Percentiles rank a stretch among this genome's conserved stretches.
phyloP scores from a whole-genome alignment of 352 stramenopile species.

The Peronosclerospora sorghi region DNA sequence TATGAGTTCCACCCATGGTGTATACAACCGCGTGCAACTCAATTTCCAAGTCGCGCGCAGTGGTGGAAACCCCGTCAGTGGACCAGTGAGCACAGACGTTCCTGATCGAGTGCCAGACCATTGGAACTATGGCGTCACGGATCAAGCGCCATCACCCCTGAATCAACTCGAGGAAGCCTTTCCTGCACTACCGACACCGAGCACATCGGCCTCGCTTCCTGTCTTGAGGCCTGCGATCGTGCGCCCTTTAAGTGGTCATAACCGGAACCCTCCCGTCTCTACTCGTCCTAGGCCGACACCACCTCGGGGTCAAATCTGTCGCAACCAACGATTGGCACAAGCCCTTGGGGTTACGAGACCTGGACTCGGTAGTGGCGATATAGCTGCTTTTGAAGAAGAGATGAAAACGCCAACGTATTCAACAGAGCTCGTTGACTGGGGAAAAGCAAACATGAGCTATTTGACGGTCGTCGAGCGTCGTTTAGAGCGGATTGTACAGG shows the following conservation, averaged over 20 bases:
- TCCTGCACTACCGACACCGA: slow-evolving; percentile 40
- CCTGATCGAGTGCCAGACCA: slow-evolving; percentile 38
- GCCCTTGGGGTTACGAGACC: slow-evolving; percentile 43
- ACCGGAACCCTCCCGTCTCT: slow-evolving; percentile 8
- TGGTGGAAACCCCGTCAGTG: slow-evolving; percentile 45
- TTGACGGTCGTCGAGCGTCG: slow-evolving; percentile 61
- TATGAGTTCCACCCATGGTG: slow-evolving; percentile 67
- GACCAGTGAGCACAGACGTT: slow-evolving; percentile 9
- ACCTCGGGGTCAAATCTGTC: slow-evolving; percentile 38
- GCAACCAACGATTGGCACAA: slow-evolving; percentile 58
- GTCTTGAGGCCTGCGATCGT: slow-evolving; percentile 34
- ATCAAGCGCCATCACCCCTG: slow-evolving; percentile 11
- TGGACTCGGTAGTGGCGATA: slow-evolving; percentile 20
- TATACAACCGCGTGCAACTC: slow-evolving; percentile 57
- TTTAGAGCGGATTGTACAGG: slow-evolving; percentile 59
- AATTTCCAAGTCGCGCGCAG: slow-evolving; percentile 63
- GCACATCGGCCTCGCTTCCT: slow-evolving; percentile 24
- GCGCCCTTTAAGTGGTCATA: slow-evolving; percentile 12
- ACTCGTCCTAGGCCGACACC: slow-evolving; percentile 15
- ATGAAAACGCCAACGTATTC: slow-evolving; percentile 63
- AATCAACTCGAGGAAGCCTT: slow-evolving; percentile 47
- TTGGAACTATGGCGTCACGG: slow-evolving; percentile 43
- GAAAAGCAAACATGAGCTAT: slow-evolving; percentile 58
- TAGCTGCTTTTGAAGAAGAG: slow-evolving; percentile 59
- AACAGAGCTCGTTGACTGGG: slow-evolving; percentile 55